Percentiles rank a stretch among this genome's conserved stretches.
These are phyloP conservation scores for Raffaelea ambrosiae DNA, from an alignment of 2,329 filamentous ascomycete genomes.

Conservation along the genomic window DNA sequence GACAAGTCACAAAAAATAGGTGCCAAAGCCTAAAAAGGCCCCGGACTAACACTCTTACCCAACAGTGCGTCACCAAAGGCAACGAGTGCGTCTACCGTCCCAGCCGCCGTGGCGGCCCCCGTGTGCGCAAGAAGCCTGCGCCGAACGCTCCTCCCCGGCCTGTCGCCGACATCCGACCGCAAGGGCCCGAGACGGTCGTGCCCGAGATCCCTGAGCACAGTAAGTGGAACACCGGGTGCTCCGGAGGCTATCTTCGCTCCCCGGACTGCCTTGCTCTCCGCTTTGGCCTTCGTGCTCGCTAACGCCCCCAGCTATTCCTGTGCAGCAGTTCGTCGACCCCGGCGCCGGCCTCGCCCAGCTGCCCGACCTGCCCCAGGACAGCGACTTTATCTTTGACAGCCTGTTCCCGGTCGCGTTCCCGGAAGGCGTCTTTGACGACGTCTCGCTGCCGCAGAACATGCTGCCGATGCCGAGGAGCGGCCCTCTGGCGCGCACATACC, in stretches of 20 bases:
- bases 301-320: slow-evolving; percentile 18
- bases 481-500: slow-evolving; percentile 33
- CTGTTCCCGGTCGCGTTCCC: slow-evolving; percentile 23
- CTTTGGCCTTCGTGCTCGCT: background rate
- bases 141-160: slow-evolving; percentile 17
- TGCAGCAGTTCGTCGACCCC: slow-evolving; percentile 34
- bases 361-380: slow-evolving; percentile 35
- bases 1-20: background rate
- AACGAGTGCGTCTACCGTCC: slow-evolving; percentile 34
- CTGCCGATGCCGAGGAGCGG: slow-evolving; percentile 7
- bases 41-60: background rate
- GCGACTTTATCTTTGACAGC: slow-evolving; percentile 38
- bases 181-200: slow-evolving; percentile 20
- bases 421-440: slow-evolving; percentile 10
- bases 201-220: slow-evolving; percentile 1
- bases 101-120: slow-evolving; percentile 33
- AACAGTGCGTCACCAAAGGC: slow-evolving; percentile 28
- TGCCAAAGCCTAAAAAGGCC: background rate
- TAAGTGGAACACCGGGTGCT: no score
- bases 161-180: slow-evolving; percentile 3
- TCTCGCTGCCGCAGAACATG: slow-evolving; percentile 12
- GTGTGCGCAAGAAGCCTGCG: slow-evolving; percentile 30
- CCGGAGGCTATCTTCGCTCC: background rate
- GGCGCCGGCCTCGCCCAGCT: slow-evolving; percentile 38
- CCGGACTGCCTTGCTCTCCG: background rate